Base-by-base conservation (phyloP, 139 green algal species). In the Eudorina sp. region DNA sequence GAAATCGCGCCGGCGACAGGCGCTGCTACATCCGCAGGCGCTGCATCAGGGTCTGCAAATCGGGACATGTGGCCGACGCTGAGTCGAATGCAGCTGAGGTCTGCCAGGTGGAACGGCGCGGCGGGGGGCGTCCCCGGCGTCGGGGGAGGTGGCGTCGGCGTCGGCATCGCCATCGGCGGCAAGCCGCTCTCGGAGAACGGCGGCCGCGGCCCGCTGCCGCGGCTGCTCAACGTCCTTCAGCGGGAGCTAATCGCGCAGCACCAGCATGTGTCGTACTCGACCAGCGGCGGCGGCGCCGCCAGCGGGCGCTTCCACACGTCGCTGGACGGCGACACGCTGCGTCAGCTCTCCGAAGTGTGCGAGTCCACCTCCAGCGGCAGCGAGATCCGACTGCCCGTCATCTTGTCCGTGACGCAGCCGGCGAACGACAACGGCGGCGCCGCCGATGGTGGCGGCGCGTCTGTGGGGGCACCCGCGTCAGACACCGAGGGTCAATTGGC, bases 221-320 rank as follows among this genome's bases (percentile, higher is more conserved):
- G 77, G 0, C 53, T 84, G 18, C 41, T 84, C 6, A 73, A 27
- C 40, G 77, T 55, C 2, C 77, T 84, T 19, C 77, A 84, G 40
- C 77, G 77, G 36, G 77, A 84, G 53, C 77, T 84, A 11, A 23
- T 51, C 5, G 51, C 51, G 5, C 53, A 84, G 40, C 77, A 84
- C 19, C 75, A 83, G 19, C 31, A 68, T 25, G 4, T 5, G 46
- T 6, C 45, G 29, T 13, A 82, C 16, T 34, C 5, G 7, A 36
- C 48, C 19, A 16, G 51, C 75, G 75, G 51, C 75, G 34, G 1
- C 46, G 14, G 18, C 46, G 9, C 1, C 27, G 23, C 9, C 29
- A 36, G 18, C 75, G 48, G 75, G n/a, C 40, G 41, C 29, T 55
- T 31, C 5, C 38, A 36, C 38, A 53, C 70, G 43, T 41, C 31